Evolutionary conservation across 129 eudicot species (phyloP).

Genomic region (Scalesia atractyloides): DNA sequence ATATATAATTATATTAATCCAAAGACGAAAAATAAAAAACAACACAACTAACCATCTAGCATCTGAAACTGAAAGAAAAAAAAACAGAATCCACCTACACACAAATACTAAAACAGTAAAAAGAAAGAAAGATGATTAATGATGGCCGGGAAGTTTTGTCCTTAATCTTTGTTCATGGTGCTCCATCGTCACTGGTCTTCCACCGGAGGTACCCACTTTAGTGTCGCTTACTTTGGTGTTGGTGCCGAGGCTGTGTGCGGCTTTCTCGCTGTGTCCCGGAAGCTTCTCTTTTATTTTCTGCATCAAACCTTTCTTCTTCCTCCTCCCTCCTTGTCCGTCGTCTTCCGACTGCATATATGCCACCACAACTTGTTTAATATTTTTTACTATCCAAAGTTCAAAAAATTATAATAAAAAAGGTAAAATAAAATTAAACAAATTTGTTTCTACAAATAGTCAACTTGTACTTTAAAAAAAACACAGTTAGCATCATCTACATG

Average conservation of each 20-base stretch:
- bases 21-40: too few relatives aligned
- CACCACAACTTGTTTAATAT: background rate
- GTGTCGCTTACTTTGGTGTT: background rate
- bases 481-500: too few relatives aligned
- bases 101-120: too few relatives aligned
- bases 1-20: too few relatives aligned
- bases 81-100: too few relatives aligned
- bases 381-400: too few relatives aligned
- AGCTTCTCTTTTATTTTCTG: constrained; percentile 67
- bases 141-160: constrained; percentile 76
- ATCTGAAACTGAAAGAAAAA: too few relatives aligned
- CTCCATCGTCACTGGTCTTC: constrained; percentile 5
- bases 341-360: constrained; percentile 42
- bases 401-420: too few relatives aligned
- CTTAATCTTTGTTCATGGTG: constrained; percentile 44
- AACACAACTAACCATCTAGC: too few relatives aligned
- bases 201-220: constrained; percentile 14
- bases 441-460: too few relatives aligned
- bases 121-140: background rate
- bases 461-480: too few relatives aligned
- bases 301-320: constrained; percentile 62
- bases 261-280: constrained; percentile 36
- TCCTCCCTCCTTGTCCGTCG: constrained; percentile 65
- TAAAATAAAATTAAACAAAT: too few relatives aligned
- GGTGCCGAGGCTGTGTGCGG: constrained; percentile 27